These are phyloP conservation scores for Suhomyces panamericanus DNA, from an alignment of 1,139 yeast genomes.

Conservation along the genomic window DNA sequence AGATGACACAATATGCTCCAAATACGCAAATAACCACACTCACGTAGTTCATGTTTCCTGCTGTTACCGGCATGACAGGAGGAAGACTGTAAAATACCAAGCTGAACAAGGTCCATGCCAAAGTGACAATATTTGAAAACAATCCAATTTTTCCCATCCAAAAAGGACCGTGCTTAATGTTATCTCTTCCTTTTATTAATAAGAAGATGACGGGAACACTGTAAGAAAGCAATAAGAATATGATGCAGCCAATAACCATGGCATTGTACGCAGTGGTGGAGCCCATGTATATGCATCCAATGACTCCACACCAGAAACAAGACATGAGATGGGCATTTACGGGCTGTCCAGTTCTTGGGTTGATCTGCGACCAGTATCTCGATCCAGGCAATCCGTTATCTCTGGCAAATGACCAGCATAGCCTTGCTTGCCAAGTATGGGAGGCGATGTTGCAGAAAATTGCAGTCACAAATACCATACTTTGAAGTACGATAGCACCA, in stretches of 20 bases:
- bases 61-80: slow-evolving; percentile 44
- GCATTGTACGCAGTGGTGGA: slow-evolving; percentile 46
- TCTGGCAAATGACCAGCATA: slow-evolving; percentile 36
- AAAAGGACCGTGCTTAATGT: slow-evolving; percentile 43
- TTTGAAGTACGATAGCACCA: slow-evolving; percentile 41
- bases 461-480: slow-evolving; percentile 39
- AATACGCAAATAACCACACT: slow-evolving; percentile 41
- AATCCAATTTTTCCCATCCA: slow-evolving; percentile 46
- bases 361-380: slow-evolving; percentile 33
- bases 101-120: slow-evolving; percentile 44
- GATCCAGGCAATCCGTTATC: slow-evolving; percentile 46
- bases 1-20: slow-evolving; percentile 31
- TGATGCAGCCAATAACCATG: slow-evolving; percentile 39
- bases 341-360: slow-evolving; percentile 34
- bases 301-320: slow-evolving; percentile 35
- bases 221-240: slow-evolving; percentile 38
- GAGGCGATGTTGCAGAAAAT: slow-evolving; percentile 44
- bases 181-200: slow-evolving; percentile 36
- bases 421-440: slow-evolving; percentile 44
- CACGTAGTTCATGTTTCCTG: slow-evolving; percentile 49
- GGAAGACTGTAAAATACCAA: slow-evolving; percentile 47
- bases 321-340: slow-evolving; percentile 40
- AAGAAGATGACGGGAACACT: slow-evolving; percentile 35
- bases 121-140: slow-evolving; percentile 23
- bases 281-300: slow-evolving; percentile 44